These are phyloP conservation scores for Marasmius oreades DNA, from an alignment of 1,284 basidiomycete species.

Conservation along the genomic window DNA sequence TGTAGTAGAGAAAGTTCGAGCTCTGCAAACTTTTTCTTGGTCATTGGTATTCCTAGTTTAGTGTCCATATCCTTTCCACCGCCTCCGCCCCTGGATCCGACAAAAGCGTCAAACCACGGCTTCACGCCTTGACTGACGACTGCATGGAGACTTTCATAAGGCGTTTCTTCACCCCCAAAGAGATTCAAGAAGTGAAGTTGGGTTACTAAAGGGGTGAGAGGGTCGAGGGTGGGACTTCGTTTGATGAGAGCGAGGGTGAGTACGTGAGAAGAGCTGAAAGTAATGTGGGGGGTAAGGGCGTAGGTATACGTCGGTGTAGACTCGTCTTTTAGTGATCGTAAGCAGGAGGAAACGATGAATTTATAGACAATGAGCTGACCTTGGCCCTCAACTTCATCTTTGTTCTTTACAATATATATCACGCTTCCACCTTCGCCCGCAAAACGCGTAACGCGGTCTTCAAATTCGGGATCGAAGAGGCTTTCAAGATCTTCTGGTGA, in stretches of 20 bases:
- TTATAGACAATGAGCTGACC: slow-evolving; percentile 9
- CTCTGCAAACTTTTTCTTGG: slow-evolving; percentile 99
- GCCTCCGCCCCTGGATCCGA: slow-evolving; percentile 70
- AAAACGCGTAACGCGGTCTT: slow-evolving; percentile 71
- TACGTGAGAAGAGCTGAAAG: slow-evolving; percentile 79
- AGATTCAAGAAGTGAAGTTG: slow-evolving; percentile 94
- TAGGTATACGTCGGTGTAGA: slow-evolving; percentile 61
- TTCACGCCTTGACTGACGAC: slow-evolving; percentile 95
- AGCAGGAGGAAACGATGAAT: not conserved
- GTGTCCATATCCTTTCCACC: slow-evolving; percentile 76
- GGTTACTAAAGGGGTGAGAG: slow-evolving; percentile 70
- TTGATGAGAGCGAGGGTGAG: slow-evolving; percentile 95
- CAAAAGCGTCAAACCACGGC: slow-evolving; percentile 98
- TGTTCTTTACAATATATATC: slow-evolving; percentile 76
- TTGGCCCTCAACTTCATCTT: slow-evolving; percentile 68
- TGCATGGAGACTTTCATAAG: slow-evolving; percentile 96
- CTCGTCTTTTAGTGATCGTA: slow-evolving; percentile 45
- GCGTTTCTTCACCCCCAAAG: slow-evolving; percentile 87
- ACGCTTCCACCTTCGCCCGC: slow-evolving; percentile 68
- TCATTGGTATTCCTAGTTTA: slow-evolving; percentile 97
- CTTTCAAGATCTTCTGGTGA: slow-evolving; percentile 57
- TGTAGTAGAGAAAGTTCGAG: slow-evolving; percentile 95
- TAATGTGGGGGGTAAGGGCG: slow-evolving; percentile 66
- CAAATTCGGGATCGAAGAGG: slow-evolving; percentile 72
- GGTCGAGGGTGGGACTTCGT: slow-evolving; percentile 81